phyloP scores from a whole-genome alignment of 192 early-diverging fungal species.

The Backusella liffmaniae region DNA sequence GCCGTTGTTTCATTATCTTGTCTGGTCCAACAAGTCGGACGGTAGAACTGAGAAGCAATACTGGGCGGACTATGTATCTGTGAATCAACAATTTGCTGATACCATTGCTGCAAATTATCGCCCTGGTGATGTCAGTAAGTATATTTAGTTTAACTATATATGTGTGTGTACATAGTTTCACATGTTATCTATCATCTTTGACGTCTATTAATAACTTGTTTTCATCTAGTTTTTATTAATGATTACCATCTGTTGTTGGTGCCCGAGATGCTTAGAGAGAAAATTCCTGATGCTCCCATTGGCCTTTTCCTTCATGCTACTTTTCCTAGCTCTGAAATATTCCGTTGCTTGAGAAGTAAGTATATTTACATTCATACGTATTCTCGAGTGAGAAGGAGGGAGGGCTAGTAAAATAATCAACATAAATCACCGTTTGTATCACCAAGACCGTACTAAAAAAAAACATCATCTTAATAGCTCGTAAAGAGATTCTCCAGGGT shows the following conservation, averaged over 20 bases:
- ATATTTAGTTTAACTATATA: not conserved
- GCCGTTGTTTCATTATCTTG: slow-evolving; percentile 94
- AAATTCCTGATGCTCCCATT: slow-evolving; percentile 80
- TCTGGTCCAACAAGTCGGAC: slow-evolving; percentile 75
- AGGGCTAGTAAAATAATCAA: no score
- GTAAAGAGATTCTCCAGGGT: slow-evolving; percentile 82
- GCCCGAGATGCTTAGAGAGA: slow-evolving; percentile 82
- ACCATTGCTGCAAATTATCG: slow-evolving; percentile 69
- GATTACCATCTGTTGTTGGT: slow-evolving; percentile 97
- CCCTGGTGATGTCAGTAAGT: slow-evolving; percentile 74
- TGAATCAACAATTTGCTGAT: slow-evolving; percentile 80
- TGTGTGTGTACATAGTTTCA: not conserved
- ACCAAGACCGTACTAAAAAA: not conserved
- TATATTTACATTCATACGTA: not conserved
- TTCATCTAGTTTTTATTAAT: slow-evolving; percentile 86
- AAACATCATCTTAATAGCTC: slow-evolving; percentile 38
- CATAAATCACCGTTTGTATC: not conserved
- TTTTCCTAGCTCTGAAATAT: slow-evolving; percentile 96
- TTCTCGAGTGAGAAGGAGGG: no score
- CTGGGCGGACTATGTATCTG: slow-evolving; percentile 82
- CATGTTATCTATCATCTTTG: no score
- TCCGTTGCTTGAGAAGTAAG: slow-evolving; percentile 82
- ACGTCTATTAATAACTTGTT: no score
- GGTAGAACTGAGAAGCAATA: slow-evolving; percentile 62
- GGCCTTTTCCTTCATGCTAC: slow-evolving; percentile 97